phyloP scores from a whole-genome alignment of 108 stramenopile species.

The Stephanodiscus triporus region DNA sequence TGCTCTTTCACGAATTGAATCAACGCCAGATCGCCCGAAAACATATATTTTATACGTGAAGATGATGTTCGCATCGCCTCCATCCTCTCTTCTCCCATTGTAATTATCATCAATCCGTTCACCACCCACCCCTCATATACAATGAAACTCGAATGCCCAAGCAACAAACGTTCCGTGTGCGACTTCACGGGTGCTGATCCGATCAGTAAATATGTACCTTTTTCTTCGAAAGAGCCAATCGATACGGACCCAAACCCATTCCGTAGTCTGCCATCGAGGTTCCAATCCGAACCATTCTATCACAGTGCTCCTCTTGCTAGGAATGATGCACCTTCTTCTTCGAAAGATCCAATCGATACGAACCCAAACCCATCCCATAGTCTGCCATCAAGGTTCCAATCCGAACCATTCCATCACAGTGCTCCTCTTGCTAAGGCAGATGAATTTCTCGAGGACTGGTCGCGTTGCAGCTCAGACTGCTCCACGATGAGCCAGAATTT shows the following conservation, averaged over 20 bases:
- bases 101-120: too few species aligned
- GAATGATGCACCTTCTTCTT: neutral
- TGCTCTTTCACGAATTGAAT: too few species aligned
- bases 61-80: too few species aligned
- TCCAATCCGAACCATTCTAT: neutral
- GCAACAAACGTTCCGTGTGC: neutral
- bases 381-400: neutral
- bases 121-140: neutral
- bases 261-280: neutral
- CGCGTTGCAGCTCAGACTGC: neutral
- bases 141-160: neutral
- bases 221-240: neutral
- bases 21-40: too few species aligned
- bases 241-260: neutral
- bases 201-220: neutral
- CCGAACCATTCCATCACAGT: neutral
- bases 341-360: neutral
- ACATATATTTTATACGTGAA: too few species aligned
- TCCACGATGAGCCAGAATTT: neutral
- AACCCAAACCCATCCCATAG: neutral
- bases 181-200: neutral
- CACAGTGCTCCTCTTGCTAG: neutral
- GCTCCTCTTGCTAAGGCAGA: neutral
- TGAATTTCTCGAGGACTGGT: slow-evolving; percentile 4
- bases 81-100: too few species aligned